Conservation (phyloP, 176 grass and related monocot species). For the Phoenix roebelenii region DNA sequence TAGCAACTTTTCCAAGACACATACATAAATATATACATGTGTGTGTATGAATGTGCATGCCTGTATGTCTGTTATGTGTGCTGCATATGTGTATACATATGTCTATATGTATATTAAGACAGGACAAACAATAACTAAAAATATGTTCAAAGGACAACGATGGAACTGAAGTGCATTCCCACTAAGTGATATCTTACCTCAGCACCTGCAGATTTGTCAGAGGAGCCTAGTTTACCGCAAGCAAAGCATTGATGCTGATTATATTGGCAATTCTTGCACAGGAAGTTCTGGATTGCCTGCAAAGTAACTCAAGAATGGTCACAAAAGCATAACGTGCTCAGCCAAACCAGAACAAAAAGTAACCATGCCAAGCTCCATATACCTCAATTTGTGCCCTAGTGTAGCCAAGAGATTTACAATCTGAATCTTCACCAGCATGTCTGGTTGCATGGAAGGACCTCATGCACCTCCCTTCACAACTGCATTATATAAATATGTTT, state of each 20-base stretch:
- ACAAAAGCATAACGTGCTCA: constrained; percentile 9
- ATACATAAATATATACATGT: too few relatives aligned
- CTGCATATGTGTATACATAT: too few relatives aligned
- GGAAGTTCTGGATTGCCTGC: constrained; percentile 67
- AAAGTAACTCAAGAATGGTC: constrained; percentile 15
- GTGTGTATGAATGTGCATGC: too few relatives aligned
- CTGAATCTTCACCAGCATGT: constrained; percentile 52
- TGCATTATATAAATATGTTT: constrained; percentile 15
- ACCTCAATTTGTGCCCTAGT: constrained; percentile 54
- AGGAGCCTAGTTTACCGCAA: constrained; percentile 66
- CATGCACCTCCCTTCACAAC: constrained; percentile 91
- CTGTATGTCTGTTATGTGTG: too few relatives aligned
- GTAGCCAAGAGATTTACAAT: constrained; percentile 59
- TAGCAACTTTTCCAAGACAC: too few relatives aligned
- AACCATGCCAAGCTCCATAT: constrained; percentile 12
- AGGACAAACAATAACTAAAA: too few relatives aligned
- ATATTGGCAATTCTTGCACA: constrained; percentile 74
- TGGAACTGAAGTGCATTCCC: not conserved
- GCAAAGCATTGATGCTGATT: constrained; percentile 91
- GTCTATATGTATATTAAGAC: too few relatives aligned
- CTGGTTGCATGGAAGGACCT: constrained; percentile 87
- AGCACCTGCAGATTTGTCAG: constrained; percentile 46
- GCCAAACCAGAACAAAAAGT: constrained; percentile 17
- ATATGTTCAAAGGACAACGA: not conserved
- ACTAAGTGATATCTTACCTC: constrained; percentile 38